A percentile compares a stretch with the other conserved stretches of the same genome.
Evolutionary conservation across 371 early-diverging fungal species (phyloP).

Genomic region (Chytridium lagenaria): DNA sequence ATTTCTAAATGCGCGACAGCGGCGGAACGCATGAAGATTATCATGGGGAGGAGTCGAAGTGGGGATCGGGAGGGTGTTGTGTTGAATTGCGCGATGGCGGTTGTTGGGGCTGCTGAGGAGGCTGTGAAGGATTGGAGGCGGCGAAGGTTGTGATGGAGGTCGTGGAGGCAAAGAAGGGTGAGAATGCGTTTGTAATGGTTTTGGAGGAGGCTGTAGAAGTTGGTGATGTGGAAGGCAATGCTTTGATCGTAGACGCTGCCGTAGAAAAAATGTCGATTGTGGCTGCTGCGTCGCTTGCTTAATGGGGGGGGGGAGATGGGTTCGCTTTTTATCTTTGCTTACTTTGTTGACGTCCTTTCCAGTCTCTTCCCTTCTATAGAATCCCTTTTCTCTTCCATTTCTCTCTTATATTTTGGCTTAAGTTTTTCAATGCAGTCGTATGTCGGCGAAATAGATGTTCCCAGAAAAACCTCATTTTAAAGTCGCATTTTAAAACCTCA

Average conservation of each 20-base stretch:
- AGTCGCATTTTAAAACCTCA: no score
- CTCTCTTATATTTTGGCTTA: not conserved
- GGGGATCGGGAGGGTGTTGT: constrained; percentile 13
- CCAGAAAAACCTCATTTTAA: no score
- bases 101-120: constrained; percentile 12
- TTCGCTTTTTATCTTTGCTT: no score
- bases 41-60: not conserved
- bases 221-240: not conserved
- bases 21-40: not conserved
- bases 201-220: not conserved
- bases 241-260: not conserved
- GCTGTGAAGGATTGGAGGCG: constrained; percentile 21
- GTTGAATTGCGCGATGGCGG: not conserved
- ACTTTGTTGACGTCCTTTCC: no score
- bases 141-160: constrained; percentile 9
- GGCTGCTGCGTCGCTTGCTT: constrained; percentile 4
- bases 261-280: not conserved
- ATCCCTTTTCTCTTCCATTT: not conserved
- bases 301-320: not conserved
- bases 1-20: not conserved
- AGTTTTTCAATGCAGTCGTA: no score
- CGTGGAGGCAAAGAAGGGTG: not conserved
- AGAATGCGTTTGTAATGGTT: not conserved
- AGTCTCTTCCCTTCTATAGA: not conserved
- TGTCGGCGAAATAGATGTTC: no score